phyloP scores from a whole-genome alignment of 768 basidiomycete species.

The Artomyces pyxidatus region DNA sequence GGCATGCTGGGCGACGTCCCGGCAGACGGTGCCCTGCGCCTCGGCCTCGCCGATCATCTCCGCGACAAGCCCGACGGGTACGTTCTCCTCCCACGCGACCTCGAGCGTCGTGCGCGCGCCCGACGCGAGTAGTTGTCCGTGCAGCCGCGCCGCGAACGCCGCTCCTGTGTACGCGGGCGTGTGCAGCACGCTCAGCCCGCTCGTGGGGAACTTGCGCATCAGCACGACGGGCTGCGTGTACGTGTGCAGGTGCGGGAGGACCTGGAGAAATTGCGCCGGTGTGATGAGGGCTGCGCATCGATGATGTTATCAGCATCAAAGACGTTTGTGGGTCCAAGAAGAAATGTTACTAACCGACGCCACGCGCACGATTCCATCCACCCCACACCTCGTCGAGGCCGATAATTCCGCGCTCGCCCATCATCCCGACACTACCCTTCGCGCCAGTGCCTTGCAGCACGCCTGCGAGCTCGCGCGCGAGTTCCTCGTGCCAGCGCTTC shows the following conservation, averaged over 20 bases:
- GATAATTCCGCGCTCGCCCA: constrained; percentile 73
- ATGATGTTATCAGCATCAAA: neutral
- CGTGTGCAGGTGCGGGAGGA: constrained; percentile 55
- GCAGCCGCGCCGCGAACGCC: constrained; percentile 63
- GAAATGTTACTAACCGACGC: constrained; percentile 56
- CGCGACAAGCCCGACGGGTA: constrained; percentile 64
- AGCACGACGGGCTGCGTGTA: constrained; percentile 64
- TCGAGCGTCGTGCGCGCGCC: constrained; percentile 49
- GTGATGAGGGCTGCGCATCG: constrained; percentile 68
- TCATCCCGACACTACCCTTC: constrained; percentile 47
- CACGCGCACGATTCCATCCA: constrained; percentile 89
- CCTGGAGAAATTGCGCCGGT: constrained; percentile 76
- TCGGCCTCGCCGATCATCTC: constrained; percentile 80
- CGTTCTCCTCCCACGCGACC: constrained; percentile 59
- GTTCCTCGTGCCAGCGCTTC: constrained; percentile 64
- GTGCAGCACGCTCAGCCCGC: constrained; percentile 76
- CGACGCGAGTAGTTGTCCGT: constrained; percentile 33
- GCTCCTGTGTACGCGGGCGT: constrained; percentile 66
- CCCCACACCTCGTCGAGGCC: constrained; percentile 93
- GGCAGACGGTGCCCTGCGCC: constrained; percentile 56
- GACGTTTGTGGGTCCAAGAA: neutral
- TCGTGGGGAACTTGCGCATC: constrained; percentile 54
- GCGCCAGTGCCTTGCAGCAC: constrained; percentile 47
- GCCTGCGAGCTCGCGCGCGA: constrained; percentile 74
- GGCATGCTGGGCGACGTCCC: constrained; percentile 54